Conservation (phyloP, 2,329 filamentous ascomycete species). For the Calonectria naviculata region DNA sequence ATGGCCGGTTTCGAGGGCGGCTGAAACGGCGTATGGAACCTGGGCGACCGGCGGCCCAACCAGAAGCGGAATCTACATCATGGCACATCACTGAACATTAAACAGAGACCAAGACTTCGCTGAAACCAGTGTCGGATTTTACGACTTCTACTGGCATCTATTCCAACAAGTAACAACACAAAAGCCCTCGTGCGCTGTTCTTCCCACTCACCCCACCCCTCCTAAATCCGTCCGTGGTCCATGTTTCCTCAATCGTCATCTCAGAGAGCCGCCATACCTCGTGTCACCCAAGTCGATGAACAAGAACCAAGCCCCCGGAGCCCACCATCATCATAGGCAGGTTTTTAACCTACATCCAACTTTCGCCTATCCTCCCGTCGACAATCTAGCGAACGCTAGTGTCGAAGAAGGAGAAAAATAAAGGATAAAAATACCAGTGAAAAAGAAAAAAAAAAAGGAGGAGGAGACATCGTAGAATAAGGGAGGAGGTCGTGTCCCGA, state of each 20-base stretch:
- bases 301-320: constrained; percentile 4
- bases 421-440: constrained; percentile 24
- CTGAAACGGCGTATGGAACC: constrained; percentile 11
- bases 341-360: background rate
- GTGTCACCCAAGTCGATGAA: constrained; percentile 2
- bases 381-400: constrained; percentile 13
- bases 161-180: constrained; percentile 30
- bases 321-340: background rate
- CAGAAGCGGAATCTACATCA: background rate
- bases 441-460: constrained; percentile 24
- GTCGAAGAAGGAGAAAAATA: constrained; percentile 15
- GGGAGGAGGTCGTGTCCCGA: constrained; percentile 29
- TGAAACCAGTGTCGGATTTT: constrained; percentile 35
- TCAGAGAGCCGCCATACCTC: background rate
- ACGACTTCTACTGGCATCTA: constrained; percentile 42
- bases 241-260: background rate
- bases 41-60: background rate
- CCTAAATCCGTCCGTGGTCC: background rate
- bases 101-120: background rate
- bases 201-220: background rate
- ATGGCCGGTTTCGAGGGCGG: background rate
- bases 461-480: constrained; percentile 18
- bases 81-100: background rate
- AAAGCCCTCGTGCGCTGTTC: constrained; percentile 27
- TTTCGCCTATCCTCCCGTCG: background rate